A percentile compares a stretch with the other conserved stretches of the same genome.
Evolutionary conservation across 192 early-diverging fungal species (phyloP).

Genomic region (Endogone sp.): DNA sequence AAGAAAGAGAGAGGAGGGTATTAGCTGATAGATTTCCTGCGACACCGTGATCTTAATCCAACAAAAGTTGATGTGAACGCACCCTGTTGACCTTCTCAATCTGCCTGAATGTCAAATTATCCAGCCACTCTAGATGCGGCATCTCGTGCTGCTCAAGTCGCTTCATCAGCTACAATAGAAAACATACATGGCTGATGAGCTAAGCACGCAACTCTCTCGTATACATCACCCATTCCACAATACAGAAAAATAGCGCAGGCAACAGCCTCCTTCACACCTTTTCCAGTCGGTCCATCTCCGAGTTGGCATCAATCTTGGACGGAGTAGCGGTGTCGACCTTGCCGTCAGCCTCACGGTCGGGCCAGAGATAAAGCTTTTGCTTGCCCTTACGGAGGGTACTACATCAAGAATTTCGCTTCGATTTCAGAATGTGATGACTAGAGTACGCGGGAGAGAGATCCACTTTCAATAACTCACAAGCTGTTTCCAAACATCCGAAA

Average conservation of each 20-base stretch:
- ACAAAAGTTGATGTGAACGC: slow-evolving; percentile 6
- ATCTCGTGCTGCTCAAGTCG: slow-evolving; percentile 89
- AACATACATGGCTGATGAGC: slow-evolving; percentile 3
- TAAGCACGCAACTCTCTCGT: slow-evolving; percentile 4
- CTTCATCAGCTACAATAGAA: slow-evolving; percentile 53
- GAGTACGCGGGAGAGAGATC: too few relatives aligned
- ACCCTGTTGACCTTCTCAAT: slow-evolving; percentile 82
- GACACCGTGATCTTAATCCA: too few relatives aligned
- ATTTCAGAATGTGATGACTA: too few relatives aligned
- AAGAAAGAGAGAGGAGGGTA: too few relatives aligned
- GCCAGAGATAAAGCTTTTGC: slow-evolving; percentile 74
- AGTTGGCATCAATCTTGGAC: slow-evolving; percentile 41
- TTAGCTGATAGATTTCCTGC: neutral
- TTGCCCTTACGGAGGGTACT: slow-evolving; percentile 86
- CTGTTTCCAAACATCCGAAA: slow-evolving; percentile 79
- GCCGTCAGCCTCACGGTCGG: slow-evolving; percentile 62
- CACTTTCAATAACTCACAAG: slow-evolving; percentile 43
- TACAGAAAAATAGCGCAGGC: neutral
- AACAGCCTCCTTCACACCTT: slow-evolving; percentile 42
- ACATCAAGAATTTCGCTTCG: neutral
- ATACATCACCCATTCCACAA: neutral
- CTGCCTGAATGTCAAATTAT: slow-evolving; percentile 83
- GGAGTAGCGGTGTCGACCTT: slow-evolving; percentile 47
- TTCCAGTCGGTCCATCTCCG: slow-evolving; percentile 85
- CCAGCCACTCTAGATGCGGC: slow-evolving; percentile 85